Conservation (phyloP, 1,284 basidiomycete genomes). For the Sporisorium iseilematis-ciliati region DNA sequence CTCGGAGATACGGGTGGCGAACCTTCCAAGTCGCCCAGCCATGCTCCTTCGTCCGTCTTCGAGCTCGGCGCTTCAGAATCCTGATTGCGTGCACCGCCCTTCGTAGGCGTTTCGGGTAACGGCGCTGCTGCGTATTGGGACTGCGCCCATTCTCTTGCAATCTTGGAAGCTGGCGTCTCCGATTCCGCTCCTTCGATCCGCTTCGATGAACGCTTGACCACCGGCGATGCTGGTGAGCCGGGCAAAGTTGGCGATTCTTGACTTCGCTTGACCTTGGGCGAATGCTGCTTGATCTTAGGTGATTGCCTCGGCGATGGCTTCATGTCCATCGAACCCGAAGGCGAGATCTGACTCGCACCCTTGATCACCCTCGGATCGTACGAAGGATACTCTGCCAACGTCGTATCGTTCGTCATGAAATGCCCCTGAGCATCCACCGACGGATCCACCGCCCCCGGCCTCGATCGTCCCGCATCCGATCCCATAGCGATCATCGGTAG, state of each 20-base stretch:
- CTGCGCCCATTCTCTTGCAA: conserved; percentile 47
- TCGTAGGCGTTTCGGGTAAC: conserved; percentile 18
- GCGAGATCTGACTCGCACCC: conserved; percentile 1
- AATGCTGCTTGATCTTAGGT: background rate
- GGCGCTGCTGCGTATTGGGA: conserved; percentile 27
- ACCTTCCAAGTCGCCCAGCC: conserved; percentile 1
- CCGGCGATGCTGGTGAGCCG: conserved; percentile 10
- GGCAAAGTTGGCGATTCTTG: too few species aligned
- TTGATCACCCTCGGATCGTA: conserved; percentile 23
- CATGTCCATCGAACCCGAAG: background rate
- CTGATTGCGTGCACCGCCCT: background rate
- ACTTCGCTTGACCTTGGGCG: background rate
- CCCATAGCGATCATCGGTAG: conserved; percentile 18
- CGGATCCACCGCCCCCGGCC: conserved; percentile 6
- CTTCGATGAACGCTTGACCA: conserved; percentile 20
- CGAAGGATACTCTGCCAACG: conserved; percentile 27
- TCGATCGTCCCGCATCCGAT: conserved; percentile 7
- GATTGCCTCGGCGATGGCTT: background rate
- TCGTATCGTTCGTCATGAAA: conserved; percentile 14
- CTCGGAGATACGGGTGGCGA: conserved; percentile 3
- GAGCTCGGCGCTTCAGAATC: too few species aligned
- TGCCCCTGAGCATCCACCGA: conserved; percentile 6
- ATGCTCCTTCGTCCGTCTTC: background rate
- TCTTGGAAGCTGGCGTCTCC: conserved; percentile 39
- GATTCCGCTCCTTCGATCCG: conserved; percentile 1